Evolutionary conservation across 2,329 filamentous ascomycete genomes (phyloP), one percentile per base, ranked within the genome.

Genomic region (Ophiostoma sp.): DNA sequence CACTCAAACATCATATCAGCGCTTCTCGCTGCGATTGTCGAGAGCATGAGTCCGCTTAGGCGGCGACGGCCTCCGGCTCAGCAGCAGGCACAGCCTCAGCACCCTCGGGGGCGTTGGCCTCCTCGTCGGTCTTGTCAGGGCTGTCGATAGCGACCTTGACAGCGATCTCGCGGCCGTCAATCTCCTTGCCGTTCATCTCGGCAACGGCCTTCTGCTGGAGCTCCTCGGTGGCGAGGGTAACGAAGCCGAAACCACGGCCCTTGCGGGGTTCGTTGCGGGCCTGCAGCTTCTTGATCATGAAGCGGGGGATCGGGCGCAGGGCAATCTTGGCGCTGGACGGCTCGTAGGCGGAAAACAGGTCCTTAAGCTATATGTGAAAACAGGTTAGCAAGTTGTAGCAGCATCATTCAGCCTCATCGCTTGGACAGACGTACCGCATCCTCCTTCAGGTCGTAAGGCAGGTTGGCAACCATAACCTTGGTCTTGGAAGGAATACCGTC

Each of bases 261-360:
- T 99, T 99, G 84, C 95, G 95, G 76, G 94, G 89, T 84, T 99
- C 95, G 78, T 93, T 93, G 78, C 95, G 94, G 76, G 94, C 93
- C 83, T 97, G 93, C 72, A 99, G 92, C 87, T 99, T 99, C 90
- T 97, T 97, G 83, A 99, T 95, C 95, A 99, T 99, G 85, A 98
- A 99, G 76, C 94, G 93, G 75, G 95, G 95, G 74, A 99, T 99
- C 66, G 95, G 95, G 76, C 95, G 94, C 75, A 99, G 92, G 74
- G 95, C 95, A 77, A 99, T 98, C 88, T 98, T 99, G 80, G 95
- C 94, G 73, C 93, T 96, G 74, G 90, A 89, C 71, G 95, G 95
- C 78, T 93, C 86, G 84, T 97, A 99, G 72, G 88, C 91, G 76
- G 87, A 85, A 82, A 99, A 99, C 76, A 99, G 91, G 80, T 99